Base-by-base conservation (phyloP, 2,329 filamentous ascomycete genomes). In the Fulvia fulva region DNA sequence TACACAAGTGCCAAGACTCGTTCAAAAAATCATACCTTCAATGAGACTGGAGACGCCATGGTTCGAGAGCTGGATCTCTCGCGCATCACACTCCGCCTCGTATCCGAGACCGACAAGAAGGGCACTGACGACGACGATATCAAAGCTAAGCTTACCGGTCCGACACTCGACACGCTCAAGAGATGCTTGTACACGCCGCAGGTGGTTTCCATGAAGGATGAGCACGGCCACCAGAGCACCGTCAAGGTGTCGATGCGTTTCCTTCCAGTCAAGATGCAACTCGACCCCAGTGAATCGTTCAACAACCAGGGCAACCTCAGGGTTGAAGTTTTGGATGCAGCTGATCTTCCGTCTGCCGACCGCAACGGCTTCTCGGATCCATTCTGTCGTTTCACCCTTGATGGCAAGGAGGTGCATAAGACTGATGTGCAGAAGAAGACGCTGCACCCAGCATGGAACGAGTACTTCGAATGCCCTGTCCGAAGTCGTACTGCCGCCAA, bases 61-160 rank as follows among this genome's bases (percentile, higher is more conserved):
- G 89, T 99, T 60, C 90, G 94, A 61, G 94, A 99, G 74, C 82
- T 99, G n/a, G 95, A 99, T 64, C 92, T 97, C 67, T 99, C 94
- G 2, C 89, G 88, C 65, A 85, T 99, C 58, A 97, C 92, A 0
- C 82, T 99, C 63, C 89, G 91, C 57, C 81, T 97, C 50, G 86
- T 91, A 45, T 89, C 93, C 69, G 91, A 91, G 72, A 81, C 85
- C 16, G 88, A 96, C 64, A 85, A 84, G 67, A 86, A 87, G 62
- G 84, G 88, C 50, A 86, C 82, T 43, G 77, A 83, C 16, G 84
- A 88, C 53, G 87, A 96, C 45, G 80, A 90, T 63, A 86, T 89
- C 28, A 81, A 97, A 65, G 90, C 91, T 12, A 91, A 89, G 65
- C 78, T 99, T 61, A 86, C 87, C 43, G 94, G 93, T 34, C 88